phyloP scores from a whole-genome alignment of 805 yeast species.

The Ogataea nakhonphanomensis region DNA sequence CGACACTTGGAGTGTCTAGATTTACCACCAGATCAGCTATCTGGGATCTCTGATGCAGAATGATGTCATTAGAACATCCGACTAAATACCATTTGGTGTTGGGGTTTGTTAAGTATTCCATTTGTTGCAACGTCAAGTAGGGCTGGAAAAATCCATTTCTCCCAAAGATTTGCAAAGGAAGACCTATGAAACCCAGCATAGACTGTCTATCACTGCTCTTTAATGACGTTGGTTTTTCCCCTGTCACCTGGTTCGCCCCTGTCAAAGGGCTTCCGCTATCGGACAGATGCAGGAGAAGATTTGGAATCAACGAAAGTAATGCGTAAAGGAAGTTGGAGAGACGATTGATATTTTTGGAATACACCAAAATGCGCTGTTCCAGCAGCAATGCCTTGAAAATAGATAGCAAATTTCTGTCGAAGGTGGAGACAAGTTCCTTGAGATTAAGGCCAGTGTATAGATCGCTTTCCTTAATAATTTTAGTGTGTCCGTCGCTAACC shows the following conservation, averaged over 20 bases:
- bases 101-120: conserved; percentile 61
- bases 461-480: conserved; percentile 49
- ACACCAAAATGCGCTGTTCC: conserved; percentile 72
- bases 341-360: conserved; percentile 73
- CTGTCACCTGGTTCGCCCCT: conserved; percentile 44
- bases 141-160: conserved; percentile 89
- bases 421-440: conserved; percentile 56
- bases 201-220: conserved; percentile 77
- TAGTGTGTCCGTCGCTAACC: conserved; percentile 15
- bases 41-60: conserved; percentile 59
- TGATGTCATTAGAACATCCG: conserved; percentile 84
- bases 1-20: conserved; percentile 46
- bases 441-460: conserved; percentile 72
- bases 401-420: conserved; percentile 56
- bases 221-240: conserved; percentile 61
- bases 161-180: conserved; percentile 84
- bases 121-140: conserved; percentile 89
- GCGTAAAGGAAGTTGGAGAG: conserved; percentile 83
- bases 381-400: conserved; percentile 74
- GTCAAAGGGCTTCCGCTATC: conserved; percentile 79
- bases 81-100: conserved; percentile 64
- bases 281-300: conserved; percentile 64
- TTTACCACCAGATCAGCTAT: conserved; percentile 72
- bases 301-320: conserved; percentile 78
- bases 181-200: conserved; percentile 73